Evolutionary conservation across 371 early-diverging fungal species (phyloP).

Genomic region (Mucor saturninus): DNA sequence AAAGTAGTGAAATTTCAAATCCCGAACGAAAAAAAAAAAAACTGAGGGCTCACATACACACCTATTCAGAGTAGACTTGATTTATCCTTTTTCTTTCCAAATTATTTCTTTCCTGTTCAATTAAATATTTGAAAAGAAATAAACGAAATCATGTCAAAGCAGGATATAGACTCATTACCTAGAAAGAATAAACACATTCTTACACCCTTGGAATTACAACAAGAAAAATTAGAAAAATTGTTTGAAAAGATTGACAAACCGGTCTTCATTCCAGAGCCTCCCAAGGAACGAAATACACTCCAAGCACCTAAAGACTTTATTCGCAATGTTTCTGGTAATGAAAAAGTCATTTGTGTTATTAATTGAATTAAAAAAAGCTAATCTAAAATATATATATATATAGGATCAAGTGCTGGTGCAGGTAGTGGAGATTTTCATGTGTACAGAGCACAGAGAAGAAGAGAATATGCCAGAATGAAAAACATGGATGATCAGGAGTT

Average conservation of each 20-base stretch:
- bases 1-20: no score
- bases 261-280: constrained; percentile 61
- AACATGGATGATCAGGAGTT: constrained; percentile 78
- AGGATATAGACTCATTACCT: background rate
- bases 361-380: background rate
- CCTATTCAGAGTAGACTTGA: no score
- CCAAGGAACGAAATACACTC: constrained; percentile 41
- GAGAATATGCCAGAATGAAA: constrained; percentile 84
- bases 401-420: constrained; percentile 94
- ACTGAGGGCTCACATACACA: no score
- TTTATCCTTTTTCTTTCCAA: background rate
- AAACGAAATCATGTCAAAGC: background rate
- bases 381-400: background rate
- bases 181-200: constrained; percentile 45
- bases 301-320: constrained; percentile 80
- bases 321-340: constrained; percentile 76
- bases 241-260: constrained; percentile 85
- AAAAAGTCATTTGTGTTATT: background rate
- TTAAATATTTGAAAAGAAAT: background rate
- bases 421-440: constrained; percentile 97
- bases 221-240: constrained; percentile 71
- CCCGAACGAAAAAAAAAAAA: no score
- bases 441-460: constrained; percentile 86
- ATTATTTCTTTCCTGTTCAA: background rate
- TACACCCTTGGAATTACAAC: constrained; percentile 58